Conservation (phyloP, 2,329 filamentous ascomycete species). For the Rhynchosporium secalis region DNA sequence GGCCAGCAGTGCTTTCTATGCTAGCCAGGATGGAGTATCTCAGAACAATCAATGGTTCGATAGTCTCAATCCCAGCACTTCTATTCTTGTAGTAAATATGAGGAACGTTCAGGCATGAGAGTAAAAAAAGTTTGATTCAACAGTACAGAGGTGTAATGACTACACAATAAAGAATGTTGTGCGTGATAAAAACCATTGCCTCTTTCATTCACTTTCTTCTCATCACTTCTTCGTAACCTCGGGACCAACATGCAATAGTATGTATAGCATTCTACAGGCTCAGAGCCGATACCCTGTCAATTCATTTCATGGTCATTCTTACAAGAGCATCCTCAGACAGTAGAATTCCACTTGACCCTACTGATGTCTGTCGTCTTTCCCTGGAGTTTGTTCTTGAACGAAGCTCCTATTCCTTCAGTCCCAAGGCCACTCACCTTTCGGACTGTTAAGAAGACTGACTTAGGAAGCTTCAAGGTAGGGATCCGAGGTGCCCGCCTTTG, state of each 20-base stretch:
- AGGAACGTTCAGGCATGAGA: neutral
- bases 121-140: neutral
- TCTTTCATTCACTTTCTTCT: neutral
- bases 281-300: no score
- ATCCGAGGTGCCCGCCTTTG: conserved; percentile 21
- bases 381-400: conserved; percentile 4
- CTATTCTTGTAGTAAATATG: no score
- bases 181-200: neutral
- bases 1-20: no score
- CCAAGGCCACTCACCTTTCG: conserved; percentile 25
- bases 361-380: conserved; percentile 13
- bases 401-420: conserved; percentile 12
- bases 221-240: neutral
- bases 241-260: neutral
- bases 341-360: conserved; percentile 20
- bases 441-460: conserved; percentile 27
- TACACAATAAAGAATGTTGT: neutral
- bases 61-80: no score
- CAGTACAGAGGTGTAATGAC: neutral
- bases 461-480: conserved; percentile 28
- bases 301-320: neutral
- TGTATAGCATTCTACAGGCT: no score
- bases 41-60: no score
- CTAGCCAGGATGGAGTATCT: no score
- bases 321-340: conserved; percentile 10